Evolutionary conservation across 1,284 basidiomycete species (phyloP).

Genomic region (Trichosporon sp.): DNA sequence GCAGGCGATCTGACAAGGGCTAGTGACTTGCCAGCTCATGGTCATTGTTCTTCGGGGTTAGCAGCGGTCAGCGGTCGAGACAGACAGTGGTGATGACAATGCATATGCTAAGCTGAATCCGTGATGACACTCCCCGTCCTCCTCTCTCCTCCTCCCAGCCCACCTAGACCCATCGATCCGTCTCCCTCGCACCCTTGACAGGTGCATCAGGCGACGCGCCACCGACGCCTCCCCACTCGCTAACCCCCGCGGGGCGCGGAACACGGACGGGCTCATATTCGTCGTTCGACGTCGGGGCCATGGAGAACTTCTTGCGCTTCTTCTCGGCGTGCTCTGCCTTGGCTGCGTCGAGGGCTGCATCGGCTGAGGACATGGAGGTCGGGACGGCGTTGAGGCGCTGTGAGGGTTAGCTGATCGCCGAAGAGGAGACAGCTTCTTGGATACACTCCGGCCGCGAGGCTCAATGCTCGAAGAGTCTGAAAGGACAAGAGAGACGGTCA

Average conservation of each 20-base stretch:
- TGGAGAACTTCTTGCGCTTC: constrained; percentile 41
- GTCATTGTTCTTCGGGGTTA: too few species aligned
- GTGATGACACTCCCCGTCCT: constrained; percentile 1
- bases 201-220: constrained; percentile 57
- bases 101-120: constrained; percentile 2
- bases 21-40: too few species aligned
- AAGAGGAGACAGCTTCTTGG: not conserved
- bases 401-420: not conserved
- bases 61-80: too few species aligned
- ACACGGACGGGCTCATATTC: constrained; percentile 89
- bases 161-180: constrained; percentile 51
- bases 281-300: constrained; percentile 56
- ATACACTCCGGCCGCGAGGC: too few species aligned
- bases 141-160: constrained; percentile 36
- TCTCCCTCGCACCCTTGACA: constrained; percentile 47
- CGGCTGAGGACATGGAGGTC: constrained; percentile 19
- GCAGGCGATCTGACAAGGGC: not conserved
- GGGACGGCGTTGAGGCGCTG: constrained; percentile 40
- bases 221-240: constrained; percentile 89
- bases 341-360: constrained; percentile 22
- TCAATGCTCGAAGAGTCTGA: too few species aligned
- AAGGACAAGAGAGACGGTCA: too few species aligned
- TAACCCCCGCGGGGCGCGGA: constrained; percentile 74
- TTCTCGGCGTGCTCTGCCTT: constrained; percentile 18
- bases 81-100: constrained; percentile 17